Evolutionary conservation across 1,284 basidiomycete genomes (phyloP).

Genomic region (Cutaneotrichosporon mucoides): DNA sequence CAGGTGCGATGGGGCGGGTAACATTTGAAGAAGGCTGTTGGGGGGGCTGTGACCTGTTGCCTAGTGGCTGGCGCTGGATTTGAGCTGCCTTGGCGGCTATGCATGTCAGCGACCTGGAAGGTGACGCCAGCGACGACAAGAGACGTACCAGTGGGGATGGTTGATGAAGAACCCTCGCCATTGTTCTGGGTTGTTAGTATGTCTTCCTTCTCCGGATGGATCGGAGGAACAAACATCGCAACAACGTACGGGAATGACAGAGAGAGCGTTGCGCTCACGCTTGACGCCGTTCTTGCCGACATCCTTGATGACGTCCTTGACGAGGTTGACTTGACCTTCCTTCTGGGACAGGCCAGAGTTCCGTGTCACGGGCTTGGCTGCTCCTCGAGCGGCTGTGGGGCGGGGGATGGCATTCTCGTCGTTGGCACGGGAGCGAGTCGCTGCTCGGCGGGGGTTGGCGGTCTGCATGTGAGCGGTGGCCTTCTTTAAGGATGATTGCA

Average conservation of each 20-base stretch:
- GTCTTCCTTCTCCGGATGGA: constrained; percentile 1
- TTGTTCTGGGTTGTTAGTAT: constrained; percentile 15
- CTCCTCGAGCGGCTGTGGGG: constrained; percentile 19
- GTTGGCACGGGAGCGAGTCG: constrained; percentile 28
- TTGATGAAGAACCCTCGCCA: neutral
- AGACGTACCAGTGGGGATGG: neutral
- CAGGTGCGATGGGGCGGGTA: constrained; percentile 37
- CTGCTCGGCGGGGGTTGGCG: constrained; percentile 28
- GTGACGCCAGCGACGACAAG: neutral
- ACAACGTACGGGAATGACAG: constrained; percentile 21
- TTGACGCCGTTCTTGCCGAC: constrained; percentile 27
- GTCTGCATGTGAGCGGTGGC: constrained; percentile 5
- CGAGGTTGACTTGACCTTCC: constrained; percentile 13
- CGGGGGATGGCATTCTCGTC: constrained; percentile 42
- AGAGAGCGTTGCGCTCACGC: constrained; percentile 41
- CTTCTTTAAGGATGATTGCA: neutral
- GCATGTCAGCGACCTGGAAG: neutral
- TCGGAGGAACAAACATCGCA: neutral
- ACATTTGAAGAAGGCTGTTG: constrained; percentile 13
- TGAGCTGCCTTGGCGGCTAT: constrained; percentile 21
- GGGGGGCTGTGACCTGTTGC: constrained; percentile 22
- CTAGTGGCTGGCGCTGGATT: constrained; percentile 35
- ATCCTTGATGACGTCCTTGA: constrained; percentile 25
- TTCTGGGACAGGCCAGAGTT: constrained; percentile 26
- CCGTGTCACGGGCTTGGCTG: constrained; percentile 27